Conservation (phyloP, 495 filamentous ascomycete species). For the Aspergillus cristatus region DNA sequence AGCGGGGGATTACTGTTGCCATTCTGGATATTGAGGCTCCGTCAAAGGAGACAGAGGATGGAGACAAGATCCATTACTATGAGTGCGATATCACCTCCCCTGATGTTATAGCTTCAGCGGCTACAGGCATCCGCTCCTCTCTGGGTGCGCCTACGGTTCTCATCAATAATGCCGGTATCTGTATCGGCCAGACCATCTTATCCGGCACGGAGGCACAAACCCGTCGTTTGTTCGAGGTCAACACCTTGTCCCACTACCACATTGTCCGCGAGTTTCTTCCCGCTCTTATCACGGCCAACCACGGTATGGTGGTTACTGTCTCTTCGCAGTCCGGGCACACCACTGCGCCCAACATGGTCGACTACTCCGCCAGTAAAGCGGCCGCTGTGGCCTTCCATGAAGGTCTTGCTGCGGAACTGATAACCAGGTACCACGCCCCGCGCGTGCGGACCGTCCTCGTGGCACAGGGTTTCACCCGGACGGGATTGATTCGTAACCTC, state of each 20-base stretch:
- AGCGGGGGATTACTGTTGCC: conserved; percentile 50
- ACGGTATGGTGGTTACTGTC: conserved; percentile 69
- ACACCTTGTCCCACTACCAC: conserved; percentile 60
- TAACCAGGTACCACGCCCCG: conserved; percentile 51
- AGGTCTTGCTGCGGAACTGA: conserved; percentile 54
- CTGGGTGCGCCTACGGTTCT: conserved; percentile 60
- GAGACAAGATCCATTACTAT: conserved; percentile 45
- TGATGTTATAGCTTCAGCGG: conserved; percentile 35
- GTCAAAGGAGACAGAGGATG: neutral
- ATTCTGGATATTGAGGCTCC: conserved; percentile 61
- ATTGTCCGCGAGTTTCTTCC: conserved; percentile 59
- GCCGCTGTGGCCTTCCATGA: conserved; percentile 61
- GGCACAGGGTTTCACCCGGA: conserved; percentile 55
- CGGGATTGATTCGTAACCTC: conserved; percentile 48
- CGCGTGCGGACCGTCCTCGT: conserved; percentile 57
- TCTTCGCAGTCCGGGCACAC: conserved; percentile 53
- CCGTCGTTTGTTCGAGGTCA: conserved; percentile 61
- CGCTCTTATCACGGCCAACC: conserved; percentile 49
- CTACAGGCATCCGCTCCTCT: conserved; percentile 38
- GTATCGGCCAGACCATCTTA: conserved; percentile 52
- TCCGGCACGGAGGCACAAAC: conserved; percentile 45
- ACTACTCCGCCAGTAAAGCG: conserved; percentile 61
- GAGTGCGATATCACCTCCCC: conserved; percentile 55
- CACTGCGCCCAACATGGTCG: conserved; percentile 54
- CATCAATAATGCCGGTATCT: conserved; percentile 69